These are phyloP conservation scores for Eucommia ulmoides DNA, from an alignment of 257 asterid genomes.

Conservation along the genomic window DNA sequence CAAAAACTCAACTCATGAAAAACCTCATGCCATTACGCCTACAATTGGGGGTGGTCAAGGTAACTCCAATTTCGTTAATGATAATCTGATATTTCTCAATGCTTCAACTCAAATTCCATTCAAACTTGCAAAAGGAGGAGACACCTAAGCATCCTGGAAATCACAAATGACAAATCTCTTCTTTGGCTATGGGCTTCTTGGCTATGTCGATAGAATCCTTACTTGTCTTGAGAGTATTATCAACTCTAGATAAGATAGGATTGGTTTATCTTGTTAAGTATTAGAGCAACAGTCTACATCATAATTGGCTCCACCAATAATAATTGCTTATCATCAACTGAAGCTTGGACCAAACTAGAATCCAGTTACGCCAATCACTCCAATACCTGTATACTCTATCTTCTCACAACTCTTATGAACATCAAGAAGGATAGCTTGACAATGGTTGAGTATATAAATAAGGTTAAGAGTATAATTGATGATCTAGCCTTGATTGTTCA, in stretches of 20 bases:
- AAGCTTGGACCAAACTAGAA: conserved; percentile 1
- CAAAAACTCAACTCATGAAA: too few relatives aligned
- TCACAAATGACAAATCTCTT: conserved; percentile 6
- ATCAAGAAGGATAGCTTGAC: not conserved
- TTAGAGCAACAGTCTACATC: not conserved
- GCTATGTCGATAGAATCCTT: not conserved
- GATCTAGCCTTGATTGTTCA: not conserved
- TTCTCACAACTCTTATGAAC: not conserved
- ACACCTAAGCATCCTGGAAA: too few relatives aligned
- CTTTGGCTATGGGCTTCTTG: not conserved
- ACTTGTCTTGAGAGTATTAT: not conserved
- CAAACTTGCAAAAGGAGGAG: too few relatives aligned
- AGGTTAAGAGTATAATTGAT: not conserved
- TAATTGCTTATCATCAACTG: not conserved
- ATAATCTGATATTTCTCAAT: too few relatives aligned
- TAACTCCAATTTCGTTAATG: too few relatives aligned
- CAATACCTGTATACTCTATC: not conserved
- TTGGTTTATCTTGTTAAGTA: not conserved
- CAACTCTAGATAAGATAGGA: not conserved
- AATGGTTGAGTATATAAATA: not conserved
- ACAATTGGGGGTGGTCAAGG: too few relatives aligned
- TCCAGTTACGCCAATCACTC: not conserved
- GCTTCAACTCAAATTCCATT: too few relatives aligned
- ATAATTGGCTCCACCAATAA: not conserved
- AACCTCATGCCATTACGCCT: too few relatives aligned